Percentiles rank a stretch among this genome's conserved stretches.
phyloP scores from a whole-genome alignment of 2,329 filamentous ascomycete species.

The Calonectria hawksworthii region DNA sequence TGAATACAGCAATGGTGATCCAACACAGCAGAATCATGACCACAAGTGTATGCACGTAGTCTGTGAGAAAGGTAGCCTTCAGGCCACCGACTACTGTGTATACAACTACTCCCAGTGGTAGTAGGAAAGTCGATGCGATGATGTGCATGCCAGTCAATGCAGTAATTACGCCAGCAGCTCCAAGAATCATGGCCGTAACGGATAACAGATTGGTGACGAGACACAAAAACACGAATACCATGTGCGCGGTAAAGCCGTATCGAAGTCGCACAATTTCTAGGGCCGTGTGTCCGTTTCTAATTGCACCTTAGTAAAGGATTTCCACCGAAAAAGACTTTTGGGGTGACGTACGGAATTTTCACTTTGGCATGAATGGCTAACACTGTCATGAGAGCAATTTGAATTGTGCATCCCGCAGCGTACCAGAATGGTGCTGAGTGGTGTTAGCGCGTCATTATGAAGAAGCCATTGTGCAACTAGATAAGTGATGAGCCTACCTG shows the following conservation, averaged over 20 bases:
- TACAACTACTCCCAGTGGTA: slow-evolving; percentile 59
- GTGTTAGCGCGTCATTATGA: not conserved
- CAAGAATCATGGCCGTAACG: slow-evolving; percentile 24
- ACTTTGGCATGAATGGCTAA: slow-evolving; percentile 27
- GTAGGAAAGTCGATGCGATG: slow-evolving; percentile 18
- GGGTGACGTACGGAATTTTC: slow-evolving; percentile 20
- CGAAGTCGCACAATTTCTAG: slow-evolving; percentile 24
- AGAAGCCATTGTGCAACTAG: not conserved
- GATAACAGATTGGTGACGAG: slow-evolving; percentile 25
- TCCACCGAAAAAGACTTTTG: no score
- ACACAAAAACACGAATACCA: slow-evolving; percentile 26
- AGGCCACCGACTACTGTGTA: slow-evolving; percentile 82
- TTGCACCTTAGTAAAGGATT: not conserved
- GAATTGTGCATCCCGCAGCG: slow-evolving; percentile 26
- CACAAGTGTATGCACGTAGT: slow-evolving; percentile 84
- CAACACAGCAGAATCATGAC: slow-evolving; percentile 86
- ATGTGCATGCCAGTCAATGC: slow-evolving; percentile 27
- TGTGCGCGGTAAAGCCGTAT: slow-evolving; percentile 22
- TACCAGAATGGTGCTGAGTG: slow-evolving; percentile 25
- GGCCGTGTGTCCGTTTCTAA: slow-evolving; percentile 22
- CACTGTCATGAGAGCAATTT: slow-evolving; percentile 27
- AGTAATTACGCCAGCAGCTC: slow-evolving; percentile 25
- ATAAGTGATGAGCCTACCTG: not conserved
- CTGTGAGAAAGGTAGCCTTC: slow-evolving; percentile 85
- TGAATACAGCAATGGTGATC: slow-evolving; percentile 79